Conservation (phyloP, 1,284 basidiomycete genomes). For the Cryptococcus wingfieldii region DNA sequence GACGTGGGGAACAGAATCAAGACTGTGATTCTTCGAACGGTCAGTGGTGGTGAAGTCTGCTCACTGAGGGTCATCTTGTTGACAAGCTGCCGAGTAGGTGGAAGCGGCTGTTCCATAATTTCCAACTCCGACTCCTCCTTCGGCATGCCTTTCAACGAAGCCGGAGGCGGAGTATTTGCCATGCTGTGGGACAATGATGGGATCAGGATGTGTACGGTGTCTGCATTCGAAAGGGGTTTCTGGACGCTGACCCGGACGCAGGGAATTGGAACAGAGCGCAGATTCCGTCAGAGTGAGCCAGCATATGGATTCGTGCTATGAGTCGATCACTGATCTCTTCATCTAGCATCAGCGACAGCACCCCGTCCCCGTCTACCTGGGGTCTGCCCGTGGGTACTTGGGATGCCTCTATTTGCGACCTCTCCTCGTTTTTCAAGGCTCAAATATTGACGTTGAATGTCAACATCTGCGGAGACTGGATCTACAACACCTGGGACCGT, state of each 20-base stretch:
- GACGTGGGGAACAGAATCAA: slow-evolving; percentile 14
- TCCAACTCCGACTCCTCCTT: slow-evolving; percentile 58
- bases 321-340: neutral
- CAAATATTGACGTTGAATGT: slow-evolving; percentile 68
- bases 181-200: slow-evolving; percentile 65
- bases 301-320: neutral
- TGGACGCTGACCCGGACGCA: slow-evolving; percentile 1
- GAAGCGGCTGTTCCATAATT: slow-evolving; percentile 64
- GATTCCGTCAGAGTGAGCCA: slow-evolving; percentile 61
- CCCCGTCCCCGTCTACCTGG: slow-evolving; percentile 37
- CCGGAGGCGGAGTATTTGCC: slow-evolving; percentile 68
- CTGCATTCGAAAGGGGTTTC: neutral
- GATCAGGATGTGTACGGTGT: slow-evolving; percentile 62
- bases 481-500: slow-evolving; percentile 55
- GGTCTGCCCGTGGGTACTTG: slow-evolving; percentile 64
- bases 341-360: neutral
- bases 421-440: slow-evolving; percentile 62
- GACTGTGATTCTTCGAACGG: slow-evolving; percentile 38
- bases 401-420: slow-evolving; percentile 60
- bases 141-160: slow-evolving; percentile 65
- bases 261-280: slow-evolving; percentile 62
- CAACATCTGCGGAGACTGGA: slow-evolving; percentile 58
- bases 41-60: slow-evolving; percentile 27
- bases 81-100: slow-evolving; percentile 41
- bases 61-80: neutral